phyloP scores from a whole-genome alignment of 345 rosid species.

The Carallia brachiata region DNA sequence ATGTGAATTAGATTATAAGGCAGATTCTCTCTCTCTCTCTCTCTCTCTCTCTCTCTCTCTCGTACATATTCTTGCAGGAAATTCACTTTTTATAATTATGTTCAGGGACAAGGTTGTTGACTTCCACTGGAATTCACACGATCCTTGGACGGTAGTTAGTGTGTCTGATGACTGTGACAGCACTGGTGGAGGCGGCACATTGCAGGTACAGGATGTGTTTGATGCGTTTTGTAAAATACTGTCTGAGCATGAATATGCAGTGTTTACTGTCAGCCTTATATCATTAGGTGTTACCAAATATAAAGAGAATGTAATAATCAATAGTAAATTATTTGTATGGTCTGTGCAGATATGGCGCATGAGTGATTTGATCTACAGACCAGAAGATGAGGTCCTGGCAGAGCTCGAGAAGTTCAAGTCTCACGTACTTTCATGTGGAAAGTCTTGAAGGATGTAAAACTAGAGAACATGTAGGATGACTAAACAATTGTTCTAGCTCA shows the following conservation, averaged over 20 bases:
- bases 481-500: neutral
- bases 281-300: no score
- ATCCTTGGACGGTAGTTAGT: constrained; percentile 95
- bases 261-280: no score
- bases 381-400: constrained; percentile 84
- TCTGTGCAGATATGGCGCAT: constrained; percentile 82
- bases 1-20: no score
- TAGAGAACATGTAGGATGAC: neutral
- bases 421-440: constrained; percentile 59
- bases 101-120: constrained; percentile 94
- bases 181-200: constrained; percentile 93
- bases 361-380: constrained; percentile 81
- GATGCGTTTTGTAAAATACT: neutral
- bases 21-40: no score
- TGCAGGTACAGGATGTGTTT: constrained; percentile 54
- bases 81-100: neutral
- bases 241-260: neutral
- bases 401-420: constrained; percentile 88
- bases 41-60: no score
- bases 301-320: neutral
- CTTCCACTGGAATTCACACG: constrained; percentile 84
- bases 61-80: no score
- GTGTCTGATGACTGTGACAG: constrained; percentile 97
- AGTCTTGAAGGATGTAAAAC: constrained; percentile 30
- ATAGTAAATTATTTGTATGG: neutral